A percentile compares a stretch with the other conserved stretches of the same genome.
Conservation (phyloP, 768 basidiomycete species). For the Psilocybe subaeruginosa region DNA sequence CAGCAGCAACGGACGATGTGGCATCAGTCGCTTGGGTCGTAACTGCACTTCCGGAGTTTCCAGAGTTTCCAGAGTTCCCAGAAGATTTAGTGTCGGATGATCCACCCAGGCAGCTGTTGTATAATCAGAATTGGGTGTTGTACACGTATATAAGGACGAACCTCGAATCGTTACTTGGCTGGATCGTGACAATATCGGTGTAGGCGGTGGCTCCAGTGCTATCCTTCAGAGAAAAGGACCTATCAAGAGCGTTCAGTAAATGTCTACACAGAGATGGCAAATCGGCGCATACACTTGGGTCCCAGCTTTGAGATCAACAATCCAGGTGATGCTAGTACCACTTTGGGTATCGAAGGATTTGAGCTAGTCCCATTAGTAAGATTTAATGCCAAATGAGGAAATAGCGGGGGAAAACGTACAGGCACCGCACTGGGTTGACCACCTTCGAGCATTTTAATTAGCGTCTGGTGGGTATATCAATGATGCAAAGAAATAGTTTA, state of each 20-base stretch:
- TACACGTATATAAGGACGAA: constrained; percentile 18
- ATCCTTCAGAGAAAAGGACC: constrained; percentile 62
- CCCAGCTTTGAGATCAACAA: constrained; percentile 46
- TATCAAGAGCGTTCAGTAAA: constrained; percentile 25
- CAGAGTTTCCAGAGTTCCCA: background rate
- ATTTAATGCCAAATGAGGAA: constrained; percentile 15
- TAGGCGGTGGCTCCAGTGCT: constrained; percentile 54
- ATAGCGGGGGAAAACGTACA: constrained; percentile 37
- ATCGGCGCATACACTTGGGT: constrained; percentile 47
- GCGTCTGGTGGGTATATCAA: background rate
- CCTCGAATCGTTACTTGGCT: constrained; percentile 37
- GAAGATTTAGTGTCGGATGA: background rate
- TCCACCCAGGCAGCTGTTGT: constrained; percentile 10
- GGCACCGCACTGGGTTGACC: constrained; percentile 53
- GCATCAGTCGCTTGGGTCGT: constrained; percentile 7
- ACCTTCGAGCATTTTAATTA: constrained; percentile 36
- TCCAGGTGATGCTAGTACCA: constrained; percentile 55
- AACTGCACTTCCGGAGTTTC: background rate
- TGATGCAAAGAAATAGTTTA: constrained; percentile 29
- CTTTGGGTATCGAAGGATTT: constrained; percentile 51
- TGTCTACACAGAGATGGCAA: background rate
- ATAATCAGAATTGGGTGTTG: background rate
- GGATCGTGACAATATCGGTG: constrained; percentile 52
- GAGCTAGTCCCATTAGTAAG: constrained; percentile 41
- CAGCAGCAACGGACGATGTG: constrained; percentile 7